Evolutionary conservation across 345 rosid genomes (phyloP).

Genomic region (Brassica carinata): DNA sequence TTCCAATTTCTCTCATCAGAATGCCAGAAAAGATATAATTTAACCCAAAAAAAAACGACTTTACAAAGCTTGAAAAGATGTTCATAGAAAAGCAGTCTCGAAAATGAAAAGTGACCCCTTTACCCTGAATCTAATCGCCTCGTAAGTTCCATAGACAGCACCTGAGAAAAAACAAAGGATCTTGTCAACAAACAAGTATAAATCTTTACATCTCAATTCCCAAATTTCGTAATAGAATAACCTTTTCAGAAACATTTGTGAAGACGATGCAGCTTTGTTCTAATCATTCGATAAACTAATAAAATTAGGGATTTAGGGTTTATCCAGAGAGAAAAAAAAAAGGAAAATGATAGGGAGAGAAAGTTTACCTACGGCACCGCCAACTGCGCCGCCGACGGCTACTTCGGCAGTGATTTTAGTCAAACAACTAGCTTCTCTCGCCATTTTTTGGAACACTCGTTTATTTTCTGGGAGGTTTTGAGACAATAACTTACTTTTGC

Average conservation of each 20-base stretch:
- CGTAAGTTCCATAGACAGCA: constrained; percentile 71
- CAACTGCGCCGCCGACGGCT: constrained; percentile 91
- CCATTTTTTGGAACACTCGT: constrained; percentile 47
- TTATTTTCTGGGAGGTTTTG: neutral
- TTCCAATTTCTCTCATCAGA: neutral
- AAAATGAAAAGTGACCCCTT: too few relatives aligned
- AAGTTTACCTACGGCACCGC: constrained; percentile 77
- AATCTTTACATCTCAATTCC: too few relatives aligned
- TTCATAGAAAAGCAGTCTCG: too few relatives aligned
- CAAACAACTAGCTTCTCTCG: constrained; percentile 73
- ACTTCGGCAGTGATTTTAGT: constrained; percentile 80
- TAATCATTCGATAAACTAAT: neutral
- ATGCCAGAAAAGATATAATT: too few relatives aligned
- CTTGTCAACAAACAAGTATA: neutral
- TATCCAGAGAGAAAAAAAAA: too few relatives aligned
- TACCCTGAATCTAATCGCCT: constrained; percentile 53
- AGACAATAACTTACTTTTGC: neutral
- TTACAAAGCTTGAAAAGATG: neutral
- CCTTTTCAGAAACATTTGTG: too few relatives aligned
- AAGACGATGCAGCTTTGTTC: too few relatives aligned
- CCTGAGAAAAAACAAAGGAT: constrained; percentile 36
- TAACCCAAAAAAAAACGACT: too few relatives aligned
- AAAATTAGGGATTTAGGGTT: constrained; percentile 18
- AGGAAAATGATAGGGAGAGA: neutral
- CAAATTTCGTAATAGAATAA: too few relatives aligned